Conservation (phyloP, 768 basidiomycete species). For the Cystofilobasidium ferigula region DNA sequence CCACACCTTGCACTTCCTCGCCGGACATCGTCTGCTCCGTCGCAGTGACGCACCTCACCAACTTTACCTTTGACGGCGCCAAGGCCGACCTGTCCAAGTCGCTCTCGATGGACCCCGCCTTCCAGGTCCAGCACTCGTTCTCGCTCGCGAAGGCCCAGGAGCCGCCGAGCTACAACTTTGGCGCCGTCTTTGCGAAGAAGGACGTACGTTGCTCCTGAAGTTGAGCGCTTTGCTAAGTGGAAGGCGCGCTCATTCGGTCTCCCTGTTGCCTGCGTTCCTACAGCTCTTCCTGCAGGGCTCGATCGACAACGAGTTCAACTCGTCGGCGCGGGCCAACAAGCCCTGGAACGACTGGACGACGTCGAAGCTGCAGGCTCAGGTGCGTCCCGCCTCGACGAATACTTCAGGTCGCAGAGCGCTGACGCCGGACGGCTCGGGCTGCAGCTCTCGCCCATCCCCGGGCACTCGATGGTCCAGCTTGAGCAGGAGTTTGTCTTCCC, state of each 20-base stretch:
- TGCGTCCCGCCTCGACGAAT: conserved; percentile 41
- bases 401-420: background rate
- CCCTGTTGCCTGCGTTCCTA: background rate
- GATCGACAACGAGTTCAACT: conserved; percentile 83
- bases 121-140: conserved; percentile 97
- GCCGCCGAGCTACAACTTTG: conserved; percentile 85
- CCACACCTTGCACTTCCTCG: background rate
- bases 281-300: conserved; percentile 87
- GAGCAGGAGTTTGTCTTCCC: conserved; percentile 88
- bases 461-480: conserved; percentile 81
- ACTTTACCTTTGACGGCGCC: conserved; percentile 95
- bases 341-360: conserved; percentile 68
- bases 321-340: conserved; percentile 78
- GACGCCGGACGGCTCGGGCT: background rate
- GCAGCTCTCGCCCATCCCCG: conserved; percentile 61
- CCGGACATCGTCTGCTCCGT: conserved; percentile 5
- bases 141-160: conserved; percentile 70
- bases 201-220: conserved; percentile 49
- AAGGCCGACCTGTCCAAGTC: conserved; percentile 90
- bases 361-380: conserved; percentile 81
- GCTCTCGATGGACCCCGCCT: conserved; percentile 83
- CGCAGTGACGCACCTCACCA: conserved; percentile 76
- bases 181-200: conserved; percentile 77
- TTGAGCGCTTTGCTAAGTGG: background rate
- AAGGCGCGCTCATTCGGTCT: no score